Evolutionary conservation across 257 asterid genomes (phyloP), one percentile per base, ranked within the genome.

Genomic region (Apocynum venetum): DNA sequence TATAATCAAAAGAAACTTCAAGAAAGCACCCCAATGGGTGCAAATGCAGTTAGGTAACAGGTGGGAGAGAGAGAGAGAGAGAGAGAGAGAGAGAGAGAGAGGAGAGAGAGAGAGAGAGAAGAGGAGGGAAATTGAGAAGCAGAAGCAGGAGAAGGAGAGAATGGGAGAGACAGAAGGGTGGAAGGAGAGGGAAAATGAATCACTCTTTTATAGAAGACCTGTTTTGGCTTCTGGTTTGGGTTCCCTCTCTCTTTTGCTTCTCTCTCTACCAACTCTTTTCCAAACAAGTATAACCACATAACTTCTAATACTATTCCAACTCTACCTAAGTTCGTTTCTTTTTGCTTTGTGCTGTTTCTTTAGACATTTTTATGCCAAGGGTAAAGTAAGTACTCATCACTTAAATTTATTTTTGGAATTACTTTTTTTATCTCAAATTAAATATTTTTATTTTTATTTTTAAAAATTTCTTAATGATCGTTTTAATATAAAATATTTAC

Each of bases 171-270:
- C 63, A 43, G 66, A 51, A 59, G 81, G 79, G 79, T 56, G 82
- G 89, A 77, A 77, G 78, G 84, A 76, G 82, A 81, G 73, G 82
- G 81, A 77, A 87, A 85, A 82, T 78, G 78, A 75, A 78, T 74
- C 84, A 79, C 86, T 82, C 86, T 89, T 46, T 86, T 92, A 89
- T 82, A 82, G 91, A 88, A 76, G 83, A 82, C 75, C 75, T 78
- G 61, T 57, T 83, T 83, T 82, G 82, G 82, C 81, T 77, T 82
- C 80, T 44, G 83, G 82, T 79, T 84, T 83, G 74, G 75, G 85
- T 84, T 85, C 15, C 78, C 63, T 80, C 35, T 46, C 35, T 71
- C 31, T 77, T 69, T 1, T 6, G 38, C 31, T 59, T 19, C 14
- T 49, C 61, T 60, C 11, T 60, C 57, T 40, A 65, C 79, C 78